These are phyloP conservation scores for Emmonsiellopsis sp. DNA, from an alignment of 2,329 filamentous ascomycete species.

Conservation along the genomic window DNA sequence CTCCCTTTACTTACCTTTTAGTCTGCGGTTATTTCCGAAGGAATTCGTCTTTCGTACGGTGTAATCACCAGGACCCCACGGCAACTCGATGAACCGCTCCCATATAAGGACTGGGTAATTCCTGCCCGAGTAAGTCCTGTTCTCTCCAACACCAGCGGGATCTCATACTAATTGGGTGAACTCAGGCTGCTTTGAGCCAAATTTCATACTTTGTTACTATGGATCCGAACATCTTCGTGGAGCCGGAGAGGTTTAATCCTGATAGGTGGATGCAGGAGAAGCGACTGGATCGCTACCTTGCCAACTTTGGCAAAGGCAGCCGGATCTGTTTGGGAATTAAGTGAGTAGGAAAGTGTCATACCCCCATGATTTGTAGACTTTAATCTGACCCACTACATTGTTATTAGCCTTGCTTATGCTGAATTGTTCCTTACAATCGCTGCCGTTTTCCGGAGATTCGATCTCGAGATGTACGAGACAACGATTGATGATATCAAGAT, in stretches of 20 bases:
- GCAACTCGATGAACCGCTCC: slow-evolving; percentile 18
- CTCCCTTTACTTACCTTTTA: slow-evolving; percentile 2
- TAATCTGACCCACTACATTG: background rate
- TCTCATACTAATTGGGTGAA: background rate
- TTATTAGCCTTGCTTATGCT: slow-evolving; percentile 17
- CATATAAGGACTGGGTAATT: slow-evolving; percentile 23
- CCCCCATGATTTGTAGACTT: background rate
- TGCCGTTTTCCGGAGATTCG: slow-evolving; percentile 16
- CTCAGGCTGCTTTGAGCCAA: slow-evolving; percentile 15
- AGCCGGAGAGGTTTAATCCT: slow-evolving; percentile 18
- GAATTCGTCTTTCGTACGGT: slow-evolving; percentile 34
- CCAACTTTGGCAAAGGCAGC: slow-evolving; percentile 19
- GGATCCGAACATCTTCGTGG: slow-evolving; percentile 17
- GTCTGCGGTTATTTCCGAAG: slow-evolving; percentile 15
- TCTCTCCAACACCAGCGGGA: background rate
- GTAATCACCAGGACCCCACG: slow-evolving; percentile 23
- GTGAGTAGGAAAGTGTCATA: slow-evolving; percentile 9
- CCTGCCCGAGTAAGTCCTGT: slow-evolving; percentile 19
- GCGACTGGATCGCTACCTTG: slow-evolving; percentile 15
- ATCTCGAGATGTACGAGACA: slow-evolving; percentile 19
- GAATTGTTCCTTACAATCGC: slow-evolving; percentile 20
- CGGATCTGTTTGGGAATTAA: slow-evolving; percentile 19
- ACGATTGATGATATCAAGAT: slow-evolving; percentile 18
- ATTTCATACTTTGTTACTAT: slow-evolving; percentile 15
- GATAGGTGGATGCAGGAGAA: slow-evolving; percentile 19